Conservation (phyloP, 148 eudicot species). For the Dysphania ambrosioides region DNA sequence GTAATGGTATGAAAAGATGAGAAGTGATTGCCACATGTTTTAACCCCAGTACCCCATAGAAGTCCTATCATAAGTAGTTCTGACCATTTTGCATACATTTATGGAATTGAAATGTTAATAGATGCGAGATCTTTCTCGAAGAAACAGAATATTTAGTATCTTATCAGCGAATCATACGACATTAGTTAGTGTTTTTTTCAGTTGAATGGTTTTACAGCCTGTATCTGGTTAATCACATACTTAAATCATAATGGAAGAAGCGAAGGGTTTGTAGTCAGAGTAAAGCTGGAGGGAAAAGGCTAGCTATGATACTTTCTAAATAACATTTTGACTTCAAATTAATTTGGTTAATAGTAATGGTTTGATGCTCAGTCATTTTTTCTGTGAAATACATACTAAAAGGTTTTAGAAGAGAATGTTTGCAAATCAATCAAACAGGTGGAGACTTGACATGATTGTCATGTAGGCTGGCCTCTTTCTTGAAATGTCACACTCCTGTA, state of each 20-base stretch:
- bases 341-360: neutral
- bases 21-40: neutral
- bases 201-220: neutral
- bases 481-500: neutral
- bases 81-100: neutral
- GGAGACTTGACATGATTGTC: neutral
- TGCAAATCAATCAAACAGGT: neutral
- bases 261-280: neutral
- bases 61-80: neutral
- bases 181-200: neutral
- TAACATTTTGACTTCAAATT: neutral
- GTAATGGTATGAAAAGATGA: neutral
- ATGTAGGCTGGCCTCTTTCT: neutral
- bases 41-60: too few species aligned
- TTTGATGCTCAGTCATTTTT: neutral
- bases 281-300: neutral
- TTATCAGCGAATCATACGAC: neutral
- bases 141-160: neutral
- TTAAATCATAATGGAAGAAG: neutral
- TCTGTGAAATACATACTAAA: neutral
- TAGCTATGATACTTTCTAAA: neutral
- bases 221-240: neutral
- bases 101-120: conserved; percentile 1
- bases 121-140: neutral
- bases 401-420: neutral